Percentiles rank a stretch among this genome's conserved stretches.
Evolutionary conservation across 1,284 basidiomycete genomes (phyloP).

Genomic region (Trichosporon asahii): DNA sequence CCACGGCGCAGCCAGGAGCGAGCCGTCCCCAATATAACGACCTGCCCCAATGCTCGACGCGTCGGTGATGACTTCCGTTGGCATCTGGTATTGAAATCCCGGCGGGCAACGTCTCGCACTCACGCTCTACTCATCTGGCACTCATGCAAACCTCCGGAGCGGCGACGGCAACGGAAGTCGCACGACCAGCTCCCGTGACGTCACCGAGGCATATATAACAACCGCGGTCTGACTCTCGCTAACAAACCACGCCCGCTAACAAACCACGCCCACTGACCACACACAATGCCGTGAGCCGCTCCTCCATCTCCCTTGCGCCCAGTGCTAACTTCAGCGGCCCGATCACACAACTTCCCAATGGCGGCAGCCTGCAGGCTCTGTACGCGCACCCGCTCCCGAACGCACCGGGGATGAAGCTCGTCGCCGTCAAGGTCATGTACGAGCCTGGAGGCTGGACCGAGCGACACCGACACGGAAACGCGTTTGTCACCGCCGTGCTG

Average conservation of each 20-base stretch:
- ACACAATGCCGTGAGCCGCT: neutral
- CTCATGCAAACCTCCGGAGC: too few species aligned
- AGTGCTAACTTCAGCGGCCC: neutral
- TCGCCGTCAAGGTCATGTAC: conserved; percentile 14
- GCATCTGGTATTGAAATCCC: too few species aligned
- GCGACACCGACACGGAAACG: conserved; percentile 16
- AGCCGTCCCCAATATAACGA: too few species aligned
- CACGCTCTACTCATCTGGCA: too few species aligned
- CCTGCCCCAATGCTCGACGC: too few species aligned
- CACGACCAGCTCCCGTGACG: too few species aligned
- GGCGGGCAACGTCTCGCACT: too few species aligned
- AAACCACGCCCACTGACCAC: neutral
- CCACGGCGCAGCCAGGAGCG: too few species aligned
- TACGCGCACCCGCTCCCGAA: conserved; percentile 16
- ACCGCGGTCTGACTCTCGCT: neutral
- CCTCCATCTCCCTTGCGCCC: neutral
- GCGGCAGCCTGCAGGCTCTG: conserved; percentile 9
- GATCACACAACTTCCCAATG: neutral
- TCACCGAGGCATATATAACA: neutral
- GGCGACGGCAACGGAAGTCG: too few species aligned
- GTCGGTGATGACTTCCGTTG: too few species aligned
- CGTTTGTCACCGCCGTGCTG: conserved; percentile 9
- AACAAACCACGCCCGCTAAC: too few species aligned
- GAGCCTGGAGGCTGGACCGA: conserved; percentile 12
- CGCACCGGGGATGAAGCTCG: conserved; percentile 11